Evolutionary conservation across 306 rosid species (phyloP), one percentile per base, ranked within the genome.

Genomic region (Glycine tomentella): DNA sequence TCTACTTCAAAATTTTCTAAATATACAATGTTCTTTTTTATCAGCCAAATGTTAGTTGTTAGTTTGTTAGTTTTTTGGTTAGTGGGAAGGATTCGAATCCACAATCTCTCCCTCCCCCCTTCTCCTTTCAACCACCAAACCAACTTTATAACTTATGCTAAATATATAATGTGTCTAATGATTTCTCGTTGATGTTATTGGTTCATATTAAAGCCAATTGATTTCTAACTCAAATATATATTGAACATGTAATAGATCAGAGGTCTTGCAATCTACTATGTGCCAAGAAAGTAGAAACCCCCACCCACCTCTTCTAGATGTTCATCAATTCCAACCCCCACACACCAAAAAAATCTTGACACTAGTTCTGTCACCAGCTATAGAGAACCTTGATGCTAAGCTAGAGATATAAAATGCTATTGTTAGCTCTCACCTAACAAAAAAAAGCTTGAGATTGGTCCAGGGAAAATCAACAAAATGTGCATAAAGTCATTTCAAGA

Each of bases 161-260:
- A 55, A 55, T 55, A 76, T 34, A 20, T 48, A 33, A 34, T 62
- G 45, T 15, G 38, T 63, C 9, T 63, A 63, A 63, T 34, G 11
- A 77, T 36, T 20, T 15, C 64, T 50, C 25, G 13, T 36, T 77
- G 46, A 42, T 53, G 12, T 45, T 15, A 33, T 38, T 17, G 68
- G 57, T 42, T 78, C 76, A 68, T 25, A 25, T 59, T 51, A 59
- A 75, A 76, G 62, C 38, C 33, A 12, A 38, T 45, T 45, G 31
- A 76, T 13, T 76, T 65, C 45, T 77, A 66, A 40, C 56, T 52
- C 65, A 59, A 12, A 51, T 38, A 64, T 64, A 38, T n/a, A 17
- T 36, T 2, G 14, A 65, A 64, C 49, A 77, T 65, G 13, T 15
- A 77, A 17, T 14, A 46, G 53, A 40, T 36, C 5, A 8, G 65